These are phyloP conservation scores for Fusarium pininemorale DNA, from an alignment of 2,329 filamentous ascomycete genomes.

Conservation along the genomic window DNA sequence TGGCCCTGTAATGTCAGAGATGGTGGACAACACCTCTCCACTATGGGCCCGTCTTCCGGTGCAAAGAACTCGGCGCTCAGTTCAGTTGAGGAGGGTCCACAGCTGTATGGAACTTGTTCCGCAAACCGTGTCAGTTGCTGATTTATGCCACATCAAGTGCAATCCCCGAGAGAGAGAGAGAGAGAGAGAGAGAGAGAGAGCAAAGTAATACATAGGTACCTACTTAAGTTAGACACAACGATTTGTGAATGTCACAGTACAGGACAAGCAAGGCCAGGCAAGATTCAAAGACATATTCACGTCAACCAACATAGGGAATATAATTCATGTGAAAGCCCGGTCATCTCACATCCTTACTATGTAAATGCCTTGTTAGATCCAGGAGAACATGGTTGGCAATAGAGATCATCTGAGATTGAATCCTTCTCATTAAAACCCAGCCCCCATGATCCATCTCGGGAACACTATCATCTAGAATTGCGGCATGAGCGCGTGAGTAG, in stretches of 20 bases:
- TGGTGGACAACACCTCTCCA: constrained; percentile 35
- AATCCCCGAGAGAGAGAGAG: constrained; percentile 23
- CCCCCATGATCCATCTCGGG: background rate
- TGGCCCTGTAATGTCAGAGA: constrained; percentile 34
- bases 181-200: background rate
- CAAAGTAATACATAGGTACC: background rate
- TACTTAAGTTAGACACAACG: background rate
- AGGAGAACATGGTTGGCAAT: background rate
- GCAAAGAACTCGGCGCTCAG: constrained; percentile 21
- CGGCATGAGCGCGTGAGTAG: constrained; percentile 24
- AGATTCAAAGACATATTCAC: background rate
- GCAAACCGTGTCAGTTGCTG: constrained; percentile 22
- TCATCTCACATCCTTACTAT: background rate
- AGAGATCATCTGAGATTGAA: constrained; percentile 1
- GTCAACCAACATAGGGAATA: background rate
- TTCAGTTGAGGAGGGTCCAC: constrained; percentile 23
- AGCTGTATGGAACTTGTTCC: constrained; percentile 16
- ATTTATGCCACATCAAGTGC: constrained; percentile 36
- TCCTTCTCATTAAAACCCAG: constrained; percentile 7
- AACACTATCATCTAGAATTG: constrained; percentile 1
- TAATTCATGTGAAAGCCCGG: background rate
- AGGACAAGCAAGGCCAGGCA: background rate
- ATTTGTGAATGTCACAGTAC: background rate
- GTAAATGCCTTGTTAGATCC: background rate
- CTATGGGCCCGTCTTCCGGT: constrained; percentile 31